phyloP scores from a whole-genome alignment of 78 protist genomes.

The Monosiga brevicollis region DNA sequence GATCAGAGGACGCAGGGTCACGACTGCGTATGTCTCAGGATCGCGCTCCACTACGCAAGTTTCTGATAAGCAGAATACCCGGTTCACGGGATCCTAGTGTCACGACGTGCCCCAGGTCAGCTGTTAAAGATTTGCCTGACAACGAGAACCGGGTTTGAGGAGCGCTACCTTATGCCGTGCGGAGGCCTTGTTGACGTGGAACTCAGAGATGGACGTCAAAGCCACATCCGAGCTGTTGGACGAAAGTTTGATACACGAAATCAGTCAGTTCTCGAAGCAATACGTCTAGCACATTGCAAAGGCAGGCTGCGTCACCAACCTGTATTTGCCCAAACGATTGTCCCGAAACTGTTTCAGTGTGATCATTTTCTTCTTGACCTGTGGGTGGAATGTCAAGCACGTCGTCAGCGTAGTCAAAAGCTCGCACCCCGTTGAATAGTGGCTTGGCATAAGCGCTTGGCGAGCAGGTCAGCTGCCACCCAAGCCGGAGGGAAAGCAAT shows the following conservation, averaged over 20 bases:
- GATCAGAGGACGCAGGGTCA: not conserved
- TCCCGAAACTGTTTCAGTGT: not conserved
- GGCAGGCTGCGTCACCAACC: not conserved
- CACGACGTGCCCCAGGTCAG: not conserved
- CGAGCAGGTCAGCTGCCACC: too few species aligned
- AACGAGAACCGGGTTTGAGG: not conserved
- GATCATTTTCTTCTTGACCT: not conserved
- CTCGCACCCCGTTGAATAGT: too few species aligned
- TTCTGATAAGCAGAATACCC: slow-evolving; percentile 25
- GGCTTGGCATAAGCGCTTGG: too few species aligned
- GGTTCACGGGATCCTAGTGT: not conserved
- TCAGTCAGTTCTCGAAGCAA: not conserved
- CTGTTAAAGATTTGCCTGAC: not conserved
- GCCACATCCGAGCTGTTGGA: not conserved
- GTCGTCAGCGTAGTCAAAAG: not conserved
- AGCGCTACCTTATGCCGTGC: not conserved
- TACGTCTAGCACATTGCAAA: too few species aligned
- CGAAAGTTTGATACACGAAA: not conserved
- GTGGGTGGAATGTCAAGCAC: not conserved
- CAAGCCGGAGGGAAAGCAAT: too few species aligned
- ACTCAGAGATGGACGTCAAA: slow-evolving; percentile 15
- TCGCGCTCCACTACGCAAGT: slow-evolving; percentile 34
- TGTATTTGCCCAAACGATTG: not conserved
- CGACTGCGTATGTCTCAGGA: slow-evolving; percentile 37
- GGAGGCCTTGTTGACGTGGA: slow-evolving; percentile 7